Evolutionary conservation across 78 protist genomes (phyloP).

Genomic region (Mantamonas sphyraenae): DNA sequence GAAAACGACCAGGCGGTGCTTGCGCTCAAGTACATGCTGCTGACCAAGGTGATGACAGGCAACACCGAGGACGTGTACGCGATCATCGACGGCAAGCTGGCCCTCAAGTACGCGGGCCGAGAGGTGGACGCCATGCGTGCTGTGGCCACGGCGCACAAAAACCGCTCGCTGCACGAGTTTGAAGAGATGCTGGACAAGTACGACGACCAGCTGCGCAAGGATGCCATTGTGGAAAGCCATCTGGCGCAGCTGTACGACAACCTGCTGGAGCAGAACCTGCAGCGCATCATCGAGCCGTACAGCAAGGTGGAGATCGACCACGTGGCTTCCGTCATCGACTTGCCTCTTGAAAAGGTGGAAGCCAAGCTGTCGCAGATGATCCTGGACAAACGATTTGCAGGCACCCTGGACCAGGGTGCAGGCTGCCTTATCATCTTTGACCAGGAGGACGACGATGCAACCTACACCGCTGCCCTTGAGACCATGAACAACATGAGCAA

Average conservation of each 20-base stretch:
- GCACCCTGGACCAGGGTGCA: constrained; percentile 93
- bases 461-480: constrained; percentile 57
- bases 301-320: constrained; percentile 80
- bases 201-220: constrained; percentile 21
- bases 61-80: constrained; percentile 70
- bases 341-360: constrained; percentile 69
- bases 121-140: constrained; percentile 79
- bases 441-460: constrained; percentile 29
- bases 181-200: constrained; percentile 29
- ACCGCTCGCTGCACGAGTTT: constrained; percentile 64
- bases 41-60: constrained; percentile 84
- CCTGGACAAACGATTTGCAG: constrained; percentile 83
- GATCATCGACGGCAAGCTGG: constrained; percentile 72
- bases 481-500: constrained; percentile 56
- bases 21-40: constrained; percentile 90
- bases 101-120: constrained; percentile 56
- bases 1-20: constrained; percentile 41
- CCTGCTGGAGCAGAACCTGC: constrained; percentile 83
- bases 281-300: constrained; percentile 88
- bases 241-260: constrained; percentile 68
- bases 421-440: constrained; percentile 83
- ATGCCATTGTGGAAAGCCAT: constrained; percentile 36
- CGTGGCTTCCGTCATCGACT: constrained; percentile 66
- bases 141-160: constrained; percentile 58
- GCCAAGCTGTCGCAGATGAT: constrained; percentile 91